These are phyloP conservation scores for Botrytis pseudocinerea DNA, from an alignment of 2,329 filamentous ascomycete species.

Conservation along the genomic window DNA sequence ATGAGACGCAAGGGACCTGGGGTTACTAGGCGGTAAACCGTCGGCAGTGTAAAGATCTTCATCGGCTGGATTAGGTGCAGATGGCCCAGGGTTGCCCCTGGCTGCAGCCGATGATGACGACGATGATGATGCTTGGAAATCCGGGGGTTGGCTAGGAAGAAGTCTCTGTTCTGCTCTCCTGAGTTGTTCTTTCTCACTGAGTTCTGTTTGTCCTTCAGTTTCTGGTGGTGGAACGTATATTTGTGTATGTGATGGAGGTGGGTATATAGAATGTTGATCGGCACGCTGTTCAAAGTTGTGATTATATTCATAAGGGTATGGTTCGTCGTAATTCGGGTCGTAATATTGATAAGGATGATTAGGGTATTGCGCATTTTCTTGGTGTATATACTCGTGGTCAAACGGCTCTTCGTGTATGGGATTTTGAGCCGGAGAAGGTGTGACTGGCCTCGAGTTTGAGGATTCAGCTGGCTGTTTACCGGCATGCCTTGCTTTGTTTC, in stretches of 20 bases:
- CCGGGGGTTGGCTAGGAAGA: conserved; percentile 75
- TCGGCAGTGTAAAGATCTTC: conserved; percentile 56
- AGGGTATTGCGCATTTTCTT: conserved; percentile 27
- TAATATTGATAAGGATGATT: conserved; percentile 41
- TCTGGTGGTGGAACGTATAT: conserved; percentile 62
- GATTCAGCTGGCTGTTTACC: conserved; percentile 31
- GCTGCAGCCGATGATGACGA: conserved; percentile 30
- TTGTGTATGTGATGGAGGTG: conserved; percentile 43
- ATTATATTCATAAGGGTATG: conserved; percentile 37
- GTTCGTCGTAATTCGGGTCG: conserved; percentile 38
- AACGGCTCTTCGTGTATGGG: conserved; percentile 33
- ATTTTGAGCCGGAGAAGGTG: conserved; percentile 28
- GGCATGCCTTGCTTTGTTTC: conserved; percentile 37
- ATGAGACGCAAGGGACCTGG: conserved; percentile 26
- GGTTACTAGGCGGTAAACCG: conserved; percentile 40
- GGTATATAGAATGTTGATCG: conserved; percentile 38
- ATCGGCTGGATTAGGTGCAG: conserved; percentile 42
- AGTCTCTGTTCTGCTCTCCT: conserved; percentile 75
- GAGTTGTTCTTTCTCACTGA: conserved; percentile 81
- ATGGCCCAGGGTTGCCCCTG: conserved; percentile 43
- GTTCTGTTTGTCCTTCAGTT: conserved; percentile 57
- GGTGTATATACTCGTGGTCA: conserved; percentile 21
- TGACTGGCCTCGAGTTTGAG: conserved; percentile 28
- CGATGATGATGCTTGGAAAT: conserved; percentile 48
- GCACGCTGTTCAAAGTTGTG: conserved; percentile 39